Evolutionary conservation across 331 rosid species (phyloP).

Genomic region (Malus hybrid): DNA sequence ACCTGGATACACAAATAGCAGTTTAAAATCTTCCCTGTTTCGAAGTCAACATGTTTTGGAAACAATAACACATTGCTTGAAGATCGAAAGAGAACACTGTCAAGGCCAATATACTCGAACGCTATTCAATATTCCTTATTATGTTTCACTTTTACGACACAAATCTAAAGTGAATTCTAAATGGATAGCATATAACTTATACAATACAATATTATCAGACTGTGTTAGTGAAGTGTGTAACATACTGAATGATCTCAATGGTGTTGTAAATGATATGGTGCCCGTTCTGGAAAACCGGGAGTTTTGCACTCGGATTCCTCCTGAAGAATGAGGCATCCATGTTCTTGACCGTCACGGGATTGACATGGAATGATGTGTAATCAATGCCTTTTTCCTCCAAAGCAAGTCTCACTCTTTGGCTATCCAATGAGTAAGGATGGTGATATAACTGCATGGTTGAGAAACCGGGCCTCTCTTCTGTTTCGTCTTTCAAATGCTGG

Average conservation of each 20-base stretch:
- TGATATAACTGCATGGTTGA: slow-evolving; percentile 83
- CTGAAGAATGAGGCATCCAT: slow-evolving; percentile 68
- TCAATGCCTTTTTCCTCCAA: slow-evolving; percentile 84
- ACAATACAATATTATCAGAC: not conserved
- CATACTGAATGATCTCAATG: slow-evolving; percentile 83
- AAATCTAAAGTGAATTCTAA: not conserved
- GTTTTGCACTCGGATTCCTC: slow-evolving; percentile 65
- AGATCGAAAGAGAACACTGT: not conserved
- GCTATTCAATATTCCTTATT: no score
- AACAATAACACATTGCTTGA: not conserved
- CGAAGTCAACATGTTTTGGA: not conserved
- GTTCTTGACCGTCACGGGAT: slow-evolving; percentile 90
- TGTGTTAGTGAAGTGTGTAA: not conserved
- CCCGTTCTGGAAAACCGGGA: slow-evolving; percentile 88
- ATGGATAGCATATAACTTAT: not conserved
- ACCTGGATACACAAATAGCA: slow-evolving; percentile 44
- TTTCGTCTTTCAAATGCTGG: slow-evolving; percentile 3
- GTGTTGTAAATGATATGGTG: slow-evolving; percentile 65
- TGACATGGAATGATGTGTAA: slow-evolving; percentile 87
- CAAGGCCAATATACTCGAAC: no score
- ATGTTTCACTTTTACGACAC: not conserved
- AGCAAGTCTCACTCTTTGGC: slow-evolving; percentile 90
- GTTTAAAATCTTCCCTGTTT: not conserved
- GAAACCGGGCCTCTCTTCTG: not conserved
- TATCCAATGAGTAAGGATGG: slow-evolving; percentile 81